A percentile compares a stretch with the other conserved stretches of the same genome.
Conservation (phyloP, 1,284 basidiomycete species). For the Ganoderma lucidum region DNA sequence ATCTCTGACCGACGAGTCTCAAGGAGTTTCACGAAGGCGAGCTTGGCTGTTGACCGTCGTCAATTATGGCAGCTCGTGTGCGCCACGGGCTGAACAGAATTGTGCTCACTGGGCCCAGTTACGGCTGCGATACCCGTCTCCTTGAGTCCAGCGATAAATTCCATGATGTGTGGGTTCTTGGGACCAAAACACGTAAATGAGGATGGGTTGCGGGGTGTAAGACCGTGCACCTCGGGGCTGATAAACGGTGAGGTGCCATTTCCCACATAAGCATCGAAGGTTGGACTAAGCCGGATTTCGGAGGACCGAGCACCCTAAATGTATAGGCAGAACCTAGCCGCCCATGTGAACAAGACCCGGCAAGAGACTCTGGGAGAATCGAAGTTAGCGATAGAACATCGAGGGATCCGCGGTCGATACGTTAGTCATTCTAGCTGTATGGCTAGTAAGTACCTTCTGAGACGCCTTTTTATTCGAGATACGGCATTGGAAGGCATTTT, state of each 20-base stretch:
- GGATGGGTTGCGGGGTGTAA: neutral
- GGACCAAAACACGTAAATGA: neutral
- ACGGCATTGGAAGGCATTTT: no score
- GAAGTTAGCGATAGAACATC: no score
- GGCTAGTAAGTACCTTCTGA: no score
- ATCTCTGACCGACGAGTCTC: constrained; percentile 51
- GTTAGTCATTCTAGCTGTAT: no score
- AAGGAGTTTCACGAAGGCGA: constrained; percentile 54
- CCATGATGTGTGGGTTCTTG: constrained; percentile 10
- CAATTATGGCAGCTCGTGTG: neutral
- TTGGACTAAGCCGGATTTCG: neutral
- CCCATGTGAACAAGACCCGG: neutral
- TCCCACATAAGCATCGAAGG: neutral
- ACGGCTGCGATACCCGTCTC: constrained; percentile 20
- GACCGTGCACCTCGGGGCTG: neutral
- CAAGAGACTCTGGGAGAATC: no score
- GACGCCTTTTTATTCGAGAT: no score
- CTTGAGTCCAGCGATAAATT: constrained; percentile 16
- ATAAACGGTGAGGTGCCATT: neutral
- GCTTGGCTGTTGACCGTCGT: constrained; percentile 26
- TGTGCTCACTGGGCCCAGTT: constrained; percentile 24
- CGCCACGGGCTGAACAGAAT: neutral
- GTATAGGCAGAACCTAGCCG: neutral
- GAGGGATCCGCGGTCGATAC: no score
- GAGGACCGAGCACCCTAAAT: neutral